Conservation (phyloP, 768 basidiomycete species). For the Erythrobasidium yunnanense region DNA sequence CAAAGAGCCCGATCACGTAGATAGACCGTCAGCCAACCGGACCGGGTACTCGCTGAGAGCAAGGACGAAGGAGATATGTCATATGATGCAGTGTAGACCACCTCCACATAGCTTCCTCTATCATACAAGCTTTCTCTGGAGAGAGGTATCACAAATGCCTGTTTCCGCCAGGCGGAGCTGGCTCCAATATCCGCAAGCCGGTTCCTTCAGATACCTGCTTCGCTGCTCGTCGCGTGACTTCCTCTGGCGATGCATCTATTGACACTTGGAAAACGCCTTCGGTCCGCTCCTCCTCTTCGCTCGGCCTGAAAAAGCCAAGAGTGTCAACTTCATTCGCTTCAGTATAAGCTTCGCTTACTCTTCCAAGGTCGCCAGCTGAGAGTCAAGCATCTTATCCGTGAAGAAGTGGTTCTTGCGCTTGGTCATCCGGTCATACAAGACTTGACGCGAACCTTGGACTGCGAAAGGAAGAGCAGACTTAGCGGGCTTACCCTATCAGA, state of each 20-base stretch:
- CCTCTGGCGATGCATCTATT: neutral
- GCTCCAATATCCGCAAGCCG: constrained; percentile 2
- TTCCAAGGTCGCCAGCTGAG: constrained; percentile 46
- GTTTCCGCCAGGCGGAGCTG: too few relatives aligned
- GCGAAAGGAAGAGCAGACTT: neutral
- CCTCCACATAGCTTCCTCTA: too few relatives aligned
- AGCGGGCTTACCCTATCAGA: neutral
- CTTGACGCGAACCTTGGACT: constrained; percentile 39
- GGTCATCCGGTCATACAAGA: constrained; percentile 39
- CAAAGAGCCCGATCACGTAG: too few relatives aligned
- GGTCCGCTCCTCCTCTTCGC: constrained; percentile 13
- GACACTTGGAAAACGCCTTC: constrained; percentile 11
- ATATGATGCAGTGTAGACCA: too few relatives aligned
- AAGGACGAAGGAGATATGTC: too few relatives aligned
- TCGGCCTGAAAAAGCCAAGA: constrained; percentile 10
- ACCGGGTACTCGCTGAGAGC: too few relatives aligned
- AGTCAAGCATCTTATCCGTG: constrained; percentile 69
- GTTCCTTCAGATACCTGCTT: neutral
- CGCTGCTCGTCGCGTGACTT: neutral
- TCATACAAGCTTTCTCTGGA: too few relatives aligned
- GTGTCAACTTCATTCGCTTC: neutral
- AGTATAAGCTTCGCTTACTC: neutral
- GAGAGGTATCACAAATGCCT: too few relatives aligned
- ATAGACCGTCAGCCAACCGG: too few relatives aligned
- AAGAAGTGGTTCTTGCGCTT: constrained; percentile 59